Conservation (phyloP, 495 filamentous ascomycete species). For the Delitschia confertaspora region DNA sequence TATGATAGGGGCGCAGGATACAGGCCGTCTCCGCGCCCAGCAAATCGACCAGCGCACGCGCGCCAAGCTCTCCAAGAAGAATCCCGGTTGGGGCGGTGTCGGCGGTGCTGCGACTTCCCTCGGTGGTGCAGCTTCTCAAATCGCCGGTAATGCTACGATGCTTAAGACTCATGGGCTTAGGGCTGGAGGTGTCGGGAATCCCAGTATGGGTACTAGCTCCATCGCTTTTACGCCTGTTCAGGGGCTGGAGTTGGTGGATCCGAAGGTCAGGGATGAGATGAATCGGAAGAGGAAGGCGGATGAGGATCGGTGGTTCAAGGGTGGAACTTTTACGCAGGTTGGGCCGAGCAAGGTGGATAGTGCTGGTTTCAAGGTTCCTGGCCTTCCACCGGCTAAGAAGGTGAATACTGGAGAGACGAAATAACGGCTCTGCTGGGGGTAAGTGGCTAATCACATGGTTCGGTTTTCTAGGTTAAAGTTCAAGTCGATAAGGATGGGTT, state of each 20-base stretch:
- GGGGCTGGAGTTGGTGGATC: slow-evolving; percentile 90
- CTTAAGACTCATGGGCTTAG: slow-evolving; percentile 66
- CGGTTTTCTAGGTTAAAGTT: too few relatives aligned
- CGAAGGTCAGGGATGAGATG: slow-evolving; percentile 72
- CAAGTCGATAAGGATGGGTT: too few relatives aligned
- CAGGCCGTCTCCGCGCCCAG: slow-evolving; percentile 73
- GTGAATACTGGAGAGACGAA: slow-evolving; percentile 28
- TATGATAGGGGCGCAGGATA: slow-evolving; percentile 85
- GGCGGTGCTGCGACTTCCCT: slow-evolving; percentile 54
- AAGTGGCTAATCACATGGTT: too few relatives aligned
- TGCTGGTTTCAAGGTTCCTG: slow-evolving; percentile 39
- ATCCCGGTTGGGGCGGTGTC: slow-evolving; percentile 83
- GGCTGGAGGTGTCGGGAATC: slow-evolving; percentile 65
- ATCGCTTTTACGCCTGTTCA: slow-evolving; percentile 92
- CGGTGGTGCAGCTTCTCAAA: slow-evolving; percentile 65
- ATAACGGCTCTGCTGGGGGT: too few relatives aligned
- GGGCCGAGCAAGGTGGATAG: slow-evolving; percentile 39
- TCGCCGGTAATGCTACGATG: slow-evolving; percentile 52
- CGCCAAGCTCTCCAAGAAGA: slow-evolving; percentile 87
- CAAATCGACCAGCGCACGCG: slow-evolving; percentile 91
- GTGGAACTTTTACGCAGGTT: slow-evolving; percentile 90
- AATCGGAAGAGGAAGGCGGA: slow-evolving; percentile 80
- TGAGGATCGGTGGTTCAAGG: slow-evolving; percentile 91
- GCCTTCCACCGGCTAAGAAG: slow-evolving; percentile 34
- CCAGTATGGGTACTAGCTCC: slow-evolving; percentile 63